phyloP scores from a whole-genome alignment of 768 basidiomycete species.

The Lentinula sp. region DNA sequence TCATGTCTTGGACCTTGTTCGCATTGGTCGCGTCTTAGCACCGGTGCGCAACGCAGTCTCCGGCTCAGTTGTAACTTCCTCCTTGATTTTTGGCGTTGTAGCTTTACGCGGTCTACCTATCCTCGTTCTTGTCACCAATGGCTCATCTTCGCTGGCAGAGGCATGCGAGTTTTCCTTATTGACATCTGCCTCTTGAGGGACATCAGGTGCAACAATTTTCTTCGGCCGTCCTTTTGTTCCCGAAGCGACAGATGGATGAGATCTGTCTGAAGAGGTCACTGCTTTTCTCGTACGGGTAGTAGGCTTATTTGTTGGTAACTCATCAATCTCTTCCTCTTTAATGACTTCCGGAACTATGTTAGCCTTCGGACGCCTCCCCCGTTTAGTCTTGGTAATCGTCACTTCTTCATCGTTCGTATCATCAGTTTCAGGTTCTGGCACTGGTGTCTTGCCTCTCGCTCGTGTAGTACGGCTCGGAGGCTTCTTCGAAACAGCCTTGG shows the following conservation, averaged over 20 bases:
- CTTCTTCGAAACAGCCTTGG: neutral
- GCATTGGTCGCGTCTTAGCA: conserved; percentile 1
- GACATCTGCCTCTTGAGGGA: neutral
- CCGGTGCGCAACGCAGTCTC: conserved; percentile 1
- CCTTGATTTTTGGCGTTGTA: conserved; percentile 4
- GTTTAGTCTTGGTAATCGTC: neutral
- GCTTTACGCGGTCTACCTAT: conserved; percentile 1
- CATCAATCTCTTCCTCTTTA: conserved; percentile 5
- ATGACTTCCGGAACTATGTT: conserved; percentile 1
- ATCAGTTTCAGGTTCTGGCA: neutral
- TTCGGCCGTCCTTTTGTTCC: neutral
- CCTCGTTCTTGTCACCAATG: neutral
- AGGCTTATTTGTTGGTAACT: neutral
- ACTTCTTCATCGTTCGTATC: neutral
- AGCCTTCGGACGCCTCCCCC: conserved; percentile 2
- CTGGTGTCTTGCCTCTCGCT: neutral
- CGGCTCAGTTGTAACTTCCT: conserved; percentile 7
- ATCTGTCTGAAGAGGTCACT: neutral
- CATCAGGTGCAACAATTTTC: neutral
- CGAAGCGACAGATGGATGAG: neutral
- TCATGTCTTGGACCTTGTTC: conserved; percentile 9
- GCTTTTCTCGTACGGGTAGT: neutral
- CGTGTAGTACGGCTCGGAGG: neutral
- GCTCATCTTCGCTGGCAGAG: neutral
- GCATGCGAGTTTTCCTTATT: conserved; percentile 3